Evolutionary conservation across 192 early-diverging fungal genomes (phyloP).

Genomic region (Chytriomyces sp.): DNA sequence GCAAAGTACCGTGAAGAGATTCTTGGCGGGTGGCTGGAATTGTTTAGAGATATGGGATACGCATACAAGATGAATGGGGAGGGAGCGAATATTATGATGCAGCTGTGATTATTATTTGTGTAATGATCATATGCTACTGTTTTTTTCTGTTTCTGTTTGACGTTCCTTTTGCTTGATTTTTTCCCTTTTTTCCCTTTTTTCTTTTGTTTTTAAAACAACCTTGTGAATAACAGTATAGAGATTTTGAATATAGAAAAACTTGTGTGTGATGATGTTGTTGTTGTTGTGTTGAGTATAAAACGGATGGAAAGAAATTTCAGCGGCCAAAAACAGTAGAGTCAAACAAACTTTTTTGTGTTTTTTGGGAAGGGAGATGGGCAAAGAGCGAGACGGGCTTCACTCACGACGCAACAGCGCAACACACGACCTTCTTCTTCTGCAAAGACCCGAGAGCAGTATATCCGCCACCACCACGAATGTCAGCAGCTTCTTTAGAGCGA

Average conservation of each 20-base stretch:
- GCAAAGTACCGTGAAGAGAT: slow-evolving; percentile 14
- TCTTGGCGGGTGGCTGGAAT: slow-evolving; percentile 7
- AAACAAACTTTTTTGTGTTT: neutral
- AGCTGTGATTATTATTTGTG: neutral
- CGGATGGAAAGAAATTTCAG: neutral
- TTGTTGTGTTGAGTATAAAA: neutral
- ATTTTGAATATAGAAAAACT: too few relatives aligned
- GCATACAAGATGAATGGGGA: neutral
- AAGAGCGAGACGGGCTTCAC: neutral
- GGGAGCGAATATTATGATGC: slow-evolving; percentile 16
- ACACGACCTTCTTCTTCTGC: neutral
- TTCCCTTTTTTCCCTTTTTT: neutral
- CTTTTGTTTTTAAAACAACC: neutral
- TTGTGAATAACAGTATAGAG: too few relatives aligned
- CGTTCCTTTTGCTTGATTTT: neutral
- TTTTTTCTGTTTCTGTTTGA: neutral
- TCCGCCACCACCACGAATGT: too few relatives aligned
- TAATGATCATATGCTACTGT: neutral
- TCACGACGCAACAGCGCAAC: neutral
- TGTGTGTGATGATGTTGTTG: too few relatives aligned
- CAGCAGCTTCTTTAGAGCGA: too few relatives aligned
- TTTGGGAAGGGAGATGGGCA: neutral
- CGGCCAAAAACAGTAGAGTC: neutral
- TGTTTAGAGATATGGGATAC: slow-evolving; percentile 25
- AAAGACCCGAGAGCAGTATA: neutral